These are phyloP conservation scores for Solanum pimpinellifolium DNA, from an alignment of 257 asterid genomes.

Conservation along the genomic window DNA sequence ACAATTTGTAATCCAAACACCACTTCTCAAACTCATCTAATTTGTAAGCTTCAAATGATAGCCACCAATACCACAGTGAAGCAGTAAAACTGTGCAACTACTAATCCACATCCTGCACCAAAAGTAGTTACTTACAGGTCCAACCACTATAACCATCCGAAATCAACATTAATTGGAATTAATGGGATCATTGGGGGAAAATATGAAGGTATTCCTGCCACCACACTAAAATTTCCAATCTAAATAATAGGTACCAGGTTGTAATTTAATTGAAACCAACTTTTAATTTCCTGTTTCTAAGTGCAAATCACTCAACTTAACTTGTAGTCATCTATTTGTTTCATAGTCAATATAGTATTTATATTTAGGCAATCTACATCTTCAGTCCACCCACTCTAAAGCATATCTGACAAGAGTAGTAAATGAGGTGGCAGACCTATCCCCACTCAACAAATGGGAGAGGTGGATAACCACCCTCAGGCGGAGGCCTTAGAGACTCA, in stretches of 20 bases:
- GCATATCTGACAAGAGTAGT: background rate
- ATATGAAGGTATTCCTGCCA: background rate
- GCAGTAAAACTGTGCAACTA: background rate
- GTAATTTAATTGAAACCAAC: background rate
- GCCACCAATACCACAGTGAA: background rate
- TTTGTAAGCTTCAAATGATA: background rate
- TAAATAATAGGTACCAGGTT: background rate
- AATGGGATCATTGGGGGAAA: background rate
- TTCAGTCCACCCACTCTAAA: background rate
- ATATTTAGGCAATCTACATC: background rate
- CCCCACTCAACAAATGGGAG: slow-evolving; percentile 89
- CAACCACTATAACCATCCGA: background rate
- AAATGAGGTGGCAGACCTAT: slow-evolving; percentile 19
- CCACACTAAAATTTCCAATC: background rate
- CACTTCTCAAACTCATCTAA: background rate
- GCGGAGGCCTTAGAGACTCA: slow-evolving; percentile 85
- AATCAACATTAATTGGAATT: background rate
- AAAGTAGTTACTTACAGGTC: background rate
- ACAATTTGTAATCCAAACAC: background rate
- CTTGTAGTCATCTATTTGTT: background rate
- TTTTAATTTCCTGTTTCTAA: background rate
- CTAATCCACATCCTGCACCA: background rate
- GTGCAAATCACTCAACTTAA: background rate
- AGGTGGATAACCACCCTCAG: slow-evolving; percentile 75
- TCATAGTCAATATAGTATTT: background rate